Base-by-base conservation (phyloP, 345 rosid genomes). In the Anacardium occidentale region DNA sequence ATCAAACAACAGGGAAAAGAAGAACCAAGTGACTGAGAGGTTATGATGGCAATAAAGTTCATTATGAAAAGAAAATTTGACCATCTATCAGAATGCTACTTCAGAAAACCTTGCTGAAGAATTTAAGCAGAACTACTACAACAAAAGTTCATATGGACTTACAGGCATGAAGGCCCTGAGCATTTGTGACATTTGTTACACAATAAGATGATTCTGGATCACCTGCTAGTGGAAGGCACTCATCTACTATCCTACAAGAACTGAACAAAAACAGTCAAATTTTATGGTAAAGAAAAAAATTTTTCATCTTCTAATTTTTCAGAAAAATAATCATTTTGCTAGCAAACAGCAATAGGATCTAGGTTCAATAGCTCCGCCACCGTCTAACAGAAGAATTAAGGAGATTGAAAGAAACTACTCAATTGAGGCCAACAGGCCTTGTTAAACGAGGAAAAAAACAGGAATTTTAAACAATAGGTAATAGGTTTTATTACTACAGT, bases 201-300 rank as follows among this genome's bases (percentile, higher is more conserved):
- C 75, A 80, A 68, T 74, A 75, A 56, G 77, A 83, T 44, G 66
- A 59, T 37, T 76, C 80, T 57, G 59, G 66, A 69, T 70, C 77
- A 62, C 84, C 79, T 32, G 79, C 69, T 42, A 15, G 62, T 0
- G 52, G 78, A 26, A 63, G 60, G 58, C 22, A 56, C 54, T 69
- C 78, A 76, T 73, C 76, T 59, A 81, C 71, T 75, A 65, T 60
- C 79, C 87, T 88, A 79, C 80, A 78, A 71, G 64, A 80, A 58
- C 62, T 56, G 45, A 70, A 70, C 18, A 70, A 8, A 26, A 40
- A 54, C 14, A 26, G 13, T 55, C 68, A 56, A 24, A 59, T 37
- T 37, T 37, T 37, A 0, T 3, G 37, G 37, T 34, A 34, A 34
- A 37, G 42, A 37, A 2, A 7, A n/a, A 22, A 29, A 11, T 45